Conservation (phyloP, 108 stramenopile genomes). For the Pseudonitzschia pungens region DNA sequence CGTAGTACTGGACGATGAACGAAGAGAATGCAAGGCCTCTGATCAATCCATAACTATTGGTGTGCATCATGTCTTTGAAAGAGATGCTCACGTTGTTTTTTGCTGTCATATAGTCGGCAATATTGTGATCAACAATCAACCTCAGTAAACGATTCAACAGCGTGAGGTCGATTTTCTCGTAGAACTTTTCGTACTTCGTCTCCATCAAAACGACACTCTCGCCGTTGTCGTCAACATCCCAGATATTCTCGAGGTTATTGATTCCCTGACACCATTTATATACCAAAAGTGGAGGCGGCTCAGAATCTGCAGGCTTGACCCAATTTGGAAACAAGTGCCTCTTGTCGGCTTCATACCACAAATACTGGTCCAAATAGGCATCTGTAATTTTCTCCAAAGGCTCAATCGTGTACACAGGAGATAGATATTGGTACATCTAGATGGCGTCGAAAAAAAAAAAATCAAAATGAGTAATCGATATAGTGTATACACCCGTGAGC, state of each 20-base stretch:
- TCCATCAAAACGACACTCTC: slow-evolving; percentile 97
- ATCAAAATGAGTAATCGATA: background rate
- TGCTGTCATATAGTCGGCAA: slow-evolving; percentile 99
- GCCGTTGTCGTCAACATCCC: slow-evolving; percentile 91
- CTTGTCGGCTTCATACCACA: slow-evolving; percentile 99
- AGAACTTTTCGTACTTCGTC: slow-evolving; percentile 96
- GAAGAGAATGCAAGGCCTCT: slow-evolving; percentile 95
- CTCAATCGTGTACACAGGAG: slow-evolving; percentile 97
- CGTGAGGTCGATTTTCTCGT: slow-evolving; percentile 98
- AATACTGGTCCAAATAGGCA: slow-evolving; percentile 99
- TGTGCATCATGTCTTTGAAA: slow-evolving; percentile 99
- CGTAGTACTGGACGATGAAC: slow-evolving; percentile 98
- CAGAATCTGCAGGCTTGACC: slow-evolving; percentile 98
- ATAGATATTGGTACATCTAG: slow-evolving; percentile 91
- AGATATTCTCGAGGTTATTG: slow-evolving; percentile 96
- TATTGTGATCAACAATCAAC: slow-evolving; percentile 99
- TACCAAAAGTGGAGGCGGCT: slow-evolving; percentile 98
- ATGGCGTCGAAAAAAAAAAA: background rate
- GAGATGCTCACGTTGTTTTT: slow-evolving; percentile 97
- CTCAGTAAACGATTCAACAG: slow-evolving; percentile 95
- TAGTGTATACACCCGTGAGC: background rate
- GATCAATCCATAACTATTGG: slow-evolving; percentile 97
- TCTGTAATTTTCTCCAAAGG: slow-evolving; percentile 99
- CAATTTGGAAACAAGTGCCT: slow-evolving; percentile 95
- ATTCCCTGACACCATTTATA: slow-evolving; percentile 99